Base-by-base conservation (phyloP, 2,329 filamentous ascomycete genomes). In the Sporothrix pseudoabietina region DNA sequence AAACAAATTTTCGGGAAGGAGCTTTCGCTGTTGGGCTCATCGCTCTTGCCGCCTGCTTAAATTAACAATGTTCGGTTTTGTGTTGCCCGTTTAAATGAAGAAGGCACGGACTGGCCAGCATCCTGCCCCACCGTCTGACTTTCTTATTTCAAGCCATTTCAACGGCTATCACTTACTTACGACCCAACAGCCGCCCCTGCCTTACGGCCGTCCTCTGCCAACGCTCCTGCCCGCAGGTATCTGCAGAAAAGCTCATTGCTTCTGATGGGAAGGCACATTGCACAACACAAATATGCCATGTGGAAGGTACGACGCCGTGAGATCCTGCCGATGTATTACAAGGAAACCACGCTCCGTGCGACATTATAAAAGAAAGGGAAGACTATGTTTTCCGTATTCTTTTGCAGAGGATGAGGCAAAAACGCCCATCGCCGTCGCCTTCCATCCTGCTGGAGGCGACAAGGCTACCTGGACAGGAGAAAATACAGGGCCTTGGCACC, bases 91-190 rank as follows among this genome's bases (percentile, higher is more conserved):
- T 66, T 30, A 52, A 52, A 73, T 69, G 65, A 72, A 55, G 71
- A 68, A 73, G 55, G 71, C 22, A 44, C 61, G 35, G 52, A 49
- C 44, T 19, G 39, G n/a, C 26, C n/a, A 61, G n/a, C 6, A 61
- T 39, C 44, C 35, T 61, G 71, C 65, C 54, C 71, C 71, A 69
- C 71, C 52, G 54, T 69, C 26, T 63, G 52, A 61, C 65, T 69
- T 44, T 54, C 35, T 61, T 49, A 16, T 49, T 49, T 49, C 14
- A 16, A 49, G 14, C 44, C 44, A 26, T 49, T 54, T 26, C 44
- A 49, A 61, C 55, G 65, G 57, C 16, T 44, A n/a, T 61, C 30
- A 10, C 9, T 44, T 41, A 19, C 39, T 47, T 49, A 44, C 30
- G 30, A 66, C 19, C 61, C 66, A 69, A 55, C 49, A 55, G 30